Base-by-base conservation (phyloP, 2,329 filamentous ascomycete species). In the Paramyrothecium roridum region DNA sequence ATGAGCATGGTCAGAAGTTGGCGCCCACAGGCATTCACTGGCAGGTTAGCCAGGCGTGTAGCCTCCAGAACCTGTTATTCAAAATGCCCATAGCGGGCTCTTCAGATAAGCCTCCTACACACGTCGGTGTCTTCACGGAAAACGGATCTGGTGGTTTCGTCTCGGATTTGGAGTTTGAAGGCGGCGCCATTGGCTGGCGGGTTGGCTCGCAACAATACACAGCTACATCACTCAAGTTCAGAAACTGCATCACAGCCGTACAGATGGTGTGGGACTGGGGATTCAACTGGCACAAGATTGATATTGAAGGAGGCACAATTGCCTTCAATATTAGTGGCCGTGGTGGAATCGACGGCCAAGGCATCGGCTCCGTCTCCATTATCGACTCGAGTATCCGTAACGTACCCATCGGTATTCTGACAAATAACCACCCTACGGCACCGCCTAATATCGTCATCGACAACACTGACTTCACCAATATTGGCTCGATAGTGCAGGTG, bases 241-340 rank as follows among this genome's bases (percentile, higher is more conserved):
- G 84, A 60, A 76, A 79, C 64, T 88, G 84, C 70, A 77, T 83
- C 60, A 88, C 84, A n/a, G 80, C 81, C 52, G 83, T 89, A 54
- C 84, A 80, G 65, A 82, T 89, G 71, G 82, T 87, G 60, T 90
- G 88, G 88, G 82, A 88, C 71, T 91, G 87, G 87, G 81, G 84
- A 33, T 91, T 86, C 84, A 85, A 82, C 2, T 61, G 60, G 59
- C 54, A 57, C 22, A 49, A 51, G 13, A 53, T 61, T n/a, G 46
- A 19, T 19, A 53, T 63, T 20, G 52, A 54, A 11, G 53, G 57
- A 52, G 53, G 54, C 10, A 6, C 43, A 12, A 48, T 52, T 7
- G 59, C 57, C 16, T 56, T 59, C 43, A 54, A 52, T 61, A 6
- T 21, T 56, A 10, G 47, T 26, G 21, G 13, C 13, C n/a, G n/a